Base-by-base conservation (phyloP, 2,329 filamentous ascomycete genomes). In the Penicillium sp. region DNA sequence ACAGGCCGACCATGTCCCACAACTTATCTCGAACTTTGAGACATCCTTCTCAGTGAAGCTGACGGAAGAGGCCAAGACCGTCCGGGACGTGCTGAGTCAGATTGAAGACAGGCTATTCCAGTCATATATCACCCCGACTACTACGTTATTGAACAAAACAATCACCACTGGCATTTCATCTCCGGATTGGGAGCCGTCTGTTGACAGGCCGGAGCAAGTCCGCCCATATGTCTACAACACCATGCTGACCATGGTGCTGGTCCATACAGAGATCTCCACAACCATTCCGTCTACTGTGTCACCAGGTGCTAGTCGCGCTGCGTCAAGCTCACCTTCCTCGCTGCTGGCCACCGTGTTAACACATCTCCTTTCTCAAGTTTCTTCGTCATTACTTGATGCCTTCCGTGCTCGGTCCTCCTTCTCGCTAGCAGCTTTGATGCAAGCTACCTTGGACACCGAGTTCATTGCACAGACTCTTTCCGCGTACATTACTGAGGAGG, bases 361-460 rank as follows among this genome's bases (percentile, higher is more conserved):
- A 1, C 89, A 93, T 72, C 83, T 97, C 33, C 86, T 97, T 39
- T 92, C 96, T 71, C 86, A 92, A 69, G 84, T 89, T 12, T 93
- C 89, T 12, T 79, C 83, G 6, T 87, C 92, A 60, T 86, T 97
- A n/a, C 86, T 97, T 17, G 84, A 88, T 29, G 88, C 91, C 0
- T 96, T 97, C 81, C 81, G 83, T 73, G 72, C 80, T 36, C 86
- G 88, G 7, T 74, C 81, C 5, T 81, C 80, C 21, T 97, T 94
- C 76, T 83, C 86, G 1, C 86, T 99, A 0, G 82, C 89, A 6
- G 88, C 90, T 7, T 84, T 99, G 50, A 96, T 97, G 88, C 96
- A 99, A 77, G 96, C 96, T 1, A 99, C 94, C 0, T 85, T 99
- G 1, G 94, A 99, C 70, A 93, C 97, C 1, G 94, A 99, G 75